phyloP scores from a whole-genome alignment of 495 filamentous ascomycete genomes.

The Annulohypoxylon bovei region DNA sequence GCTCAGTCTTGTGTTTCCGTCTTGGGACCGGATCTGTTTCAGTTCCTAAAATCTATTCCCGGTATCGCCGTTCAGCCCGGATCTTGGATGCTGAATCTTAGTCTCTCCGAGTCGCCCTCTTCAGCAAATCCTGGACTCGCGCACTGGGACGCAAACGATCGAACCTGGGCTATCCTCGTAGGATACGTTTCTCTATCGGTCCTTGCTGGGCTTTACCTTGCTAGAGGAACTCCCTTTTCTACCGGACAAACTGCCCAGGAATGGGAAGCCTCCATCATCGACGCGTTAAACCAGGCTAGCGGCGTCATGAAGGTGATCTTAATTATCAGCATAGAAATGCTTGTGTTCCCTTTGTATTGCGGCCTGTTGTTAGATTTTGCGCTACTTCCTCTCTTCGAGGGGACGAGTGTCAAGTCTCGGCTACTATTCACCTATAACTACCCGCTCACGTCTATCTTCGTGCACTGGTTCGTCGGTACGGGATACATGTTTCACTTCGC shows the following conservation, averaged over 20 bases:
- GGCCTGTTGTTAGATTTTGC: conserved; percentile 90
- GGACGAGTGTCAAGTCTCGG: conserved; percentile 77
- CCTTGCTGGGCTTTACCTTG: conserved; percentile 80
- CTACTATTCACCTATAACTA: conserved; percentile 77
- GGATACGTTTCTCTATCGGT: conserved; percentile 82
- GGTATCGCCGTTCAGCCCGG: conserved; percentile 38
- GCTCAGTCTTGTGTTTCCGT: conserved; percentile 11
- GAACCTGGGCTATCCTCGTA: conserved; percentile 78
- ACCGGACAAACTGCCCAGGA: conserved; percentile 71
- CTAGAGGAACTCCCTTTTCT: conserved; percentile 71
- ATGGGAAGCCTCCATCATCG: conserved; percentile 81
- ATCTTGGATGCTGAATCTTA: conserved; percentile 63
- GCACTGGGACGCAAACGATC: conserved; percentile 80
- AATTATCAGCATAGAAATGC: conserved; percentile 99
- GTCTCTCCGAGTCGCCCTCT: conserved; percentile 48
- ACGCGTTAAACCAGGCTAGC: conserved; percentile 88
- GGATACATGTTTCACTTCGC: conserved; percentile 99
- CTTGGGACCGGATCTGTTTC: neutral
- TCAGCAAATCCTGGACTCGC: conserved; percentile 70
- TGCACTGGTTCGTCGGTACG: conserved; percentile 98
- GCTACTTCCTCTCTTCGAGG: conserved; percentile 85
- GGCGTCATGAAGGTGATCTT: conserved; percentile 98
- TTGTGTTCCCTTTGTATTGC: conserved; percentile 95
- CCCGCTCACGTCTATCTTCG: conserved; percentile 88
- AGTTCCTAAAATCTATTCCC: conserved; percentile 20